Conservation (phyloP, 2,329 filamentous ascomycete species). For the Neofusicoccum laricinum region DNA sequence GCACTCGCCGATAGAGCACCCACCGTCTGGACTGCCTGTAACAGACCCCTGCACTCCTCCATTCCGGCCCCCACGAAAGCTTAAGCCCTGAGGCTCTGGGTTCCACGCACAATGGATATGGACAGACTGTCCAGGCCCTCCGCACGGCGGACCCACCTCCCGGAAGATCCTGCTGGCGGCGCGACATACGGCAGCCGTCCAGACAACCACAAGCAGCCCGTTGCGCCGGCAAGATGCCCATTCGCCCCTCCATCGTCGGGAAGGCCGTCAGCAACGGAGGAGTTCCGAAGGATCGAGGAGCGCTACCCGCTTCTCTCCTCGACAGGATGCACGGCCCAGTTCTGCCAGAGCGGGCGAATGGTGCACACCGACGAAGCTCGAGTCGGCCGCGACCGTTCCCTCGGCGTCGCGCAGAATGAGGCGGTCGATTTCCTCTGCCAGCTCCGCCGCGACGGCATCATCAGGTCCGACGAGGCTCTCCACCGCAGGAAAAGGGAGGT, state of each 20-base stretch:
- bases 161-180: neutral
- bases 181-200: neutral
- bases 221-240: neutral
- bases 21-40: neutral
- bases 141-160: neutral
- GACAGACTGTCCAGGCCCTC: neutral
- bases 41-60: neutral
- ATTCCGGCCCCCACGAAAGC: neutral
- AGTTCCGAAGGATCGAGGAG: conserved; percentile 16
- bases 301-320: conserved; percentile 19
- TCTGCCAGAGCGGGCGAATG: conserved; percentile 25
- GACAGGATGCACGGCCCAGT: conserved; percentile 23
- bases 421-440: conserved; percentile 21
- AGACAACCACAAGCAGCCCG: neutral
- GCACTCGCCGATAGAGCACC: neutral
- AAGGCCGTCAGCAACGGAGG: neutral
- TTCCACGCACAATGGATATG: neutral
- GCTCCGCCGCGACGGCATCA: conserved; percentile 20
- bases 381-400: conserved; percentile 21
- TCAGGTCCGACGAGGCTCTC: conserved; percentile 17
- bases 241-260: neutral
- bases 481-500: conserved; percentile 15
- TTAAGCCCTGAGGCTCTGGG: neutral
- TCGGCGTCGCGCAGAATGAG: conserved; percentile 21
- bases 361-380: conserved; percentile 23